phyloP scores from a whole-genome alignment of 2,329 filamentous ascomycete species.

The Cryoendolithus antarcticus region DNA sequence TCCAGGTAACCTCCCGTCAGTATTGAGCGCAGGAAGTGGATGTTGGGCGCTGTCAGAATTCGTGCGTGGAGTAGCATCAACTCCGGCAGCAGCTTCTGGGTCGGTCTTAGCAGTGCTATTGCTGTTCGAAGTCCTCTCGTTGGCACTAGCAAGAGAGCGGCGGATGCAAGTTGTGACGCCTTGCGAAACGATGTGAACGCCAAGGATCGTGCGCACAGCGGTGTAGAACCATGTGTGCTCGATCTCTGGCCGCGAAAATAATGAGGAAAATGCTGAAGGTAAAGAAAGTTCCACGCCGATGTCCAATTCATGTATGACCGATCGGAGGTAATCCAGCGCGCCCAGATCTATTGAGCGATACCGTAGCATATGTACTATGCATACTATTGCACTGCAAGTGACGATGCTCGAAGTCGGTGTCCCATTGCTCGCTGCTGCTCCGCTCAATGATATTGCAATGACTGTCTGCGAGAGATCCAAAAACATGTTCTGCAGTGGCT shows the following conservation, averaged over 20 bases:
- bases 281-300: conserved; percentile 19
- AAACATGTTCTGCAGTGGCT: conserved; percentile 74
- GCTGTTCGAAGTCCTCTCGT: conserved; percentile 20
- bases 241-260: conserved; percentile 14
- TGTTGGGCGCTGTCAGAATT: conserved; percentile 14
- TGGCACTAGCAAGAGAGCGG: conserved; percentile 23
- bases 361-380: conserved; percentile 36
- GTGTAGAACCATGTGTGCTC: conserved; percentile 21
- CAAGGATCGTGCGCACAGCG: conserved; percentile 21
- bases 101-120: conserved; percentile 19
- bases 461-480: conserved; percentile 86
- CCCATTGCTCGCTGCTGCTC: conserved; percentile 57
- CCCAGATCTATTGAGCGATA: conserved; percentile 38
- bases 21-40: conserved; percentile 19
- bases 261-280: conserved; percentile 17
- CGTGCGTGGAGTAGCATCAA: conserved; percentile 6
- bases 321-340: conserved; percentile 25
- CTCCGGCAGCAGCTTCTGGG: conserved; percentile 17
- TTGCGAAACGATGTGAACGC: conserved; percentile 26
- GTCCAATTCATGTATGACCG: conserved; percentile 24
- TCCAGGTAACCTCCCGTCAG: conserved; percentile 38
- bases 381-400: conserved; percentile 58
- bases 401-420: conserved; percentile 60
- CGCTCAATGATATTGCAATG: conserved; percentile 80
- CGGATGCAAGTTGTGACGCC: conserved; percentile 24